phyloP scores from a whole-genome alignment of 2,329 filamentous ascomycete genomes.

The Coniochaeta sp. region DNA sequence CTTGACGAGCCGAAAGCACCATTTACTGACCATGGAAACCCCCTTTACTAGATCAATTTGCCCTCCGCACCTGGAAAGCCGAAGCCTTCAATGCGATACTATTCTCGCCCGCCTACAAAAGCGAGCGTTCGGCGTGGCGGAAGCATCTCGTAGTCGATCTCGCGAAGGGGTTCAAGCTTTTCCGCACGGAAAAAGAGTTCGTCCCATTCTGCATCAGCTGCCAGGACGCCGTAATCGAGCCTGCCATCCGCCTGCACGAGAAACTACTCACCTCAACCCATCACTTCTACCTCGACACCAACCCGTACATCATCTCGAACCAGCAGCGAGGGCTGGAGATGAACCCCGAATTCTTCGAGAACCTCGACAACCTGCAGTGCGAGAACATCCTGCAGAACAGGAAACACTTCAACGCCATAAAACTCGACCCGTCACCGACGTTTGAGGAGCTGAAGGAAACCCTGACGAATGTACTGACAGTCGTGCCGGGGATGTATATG shows the following conservation, averaged over 20 bases:
- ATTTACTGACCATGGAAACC: background rate
- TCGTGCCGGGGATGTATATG: conserved; percentile 28
- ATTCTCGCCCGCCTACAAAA: conserved; percentile 20
- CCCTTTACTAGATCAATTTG: conserved; percentile 24
- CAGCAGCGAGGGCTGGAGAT: conserved; percentile 14
- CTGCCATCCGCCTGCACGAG: conserved; percentile 29
- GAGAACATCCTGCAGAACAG: conserved; percentile 28
- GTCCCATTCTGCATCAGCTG: conserved; percentile 16
- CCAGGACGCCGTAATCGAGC: conserved; percentile 22
- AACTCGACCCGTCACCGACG: conserved; percentile 22
- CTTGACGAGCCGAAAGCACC: background rate
- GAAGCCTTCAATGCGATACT: conserved; percentile 29
- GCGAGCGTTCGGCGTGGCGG: conserved; percentile 15
- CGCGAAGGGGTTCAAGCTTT: conserved; percentile 18
- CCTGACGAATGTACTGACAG: conserved; percentile 26
- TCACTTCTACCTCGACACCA: conserved; percentile 28
- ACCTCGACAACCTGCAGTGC: conserved; percentile 25
- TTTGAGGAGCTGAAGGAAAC: conserved; percentile 22
- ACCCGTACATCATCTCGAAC: conserved; percentile 21
- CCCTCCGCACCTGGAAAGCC: conserved; percentile 28
- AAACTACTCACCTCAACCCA: conserved; percentile 30
- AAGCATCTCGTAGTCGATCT: conserved; percentile 22
- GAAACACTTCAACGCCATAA: conserved; percentile 24
- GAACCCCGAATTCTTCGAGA: conserved; percentile 23
- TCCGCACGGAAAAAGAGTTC: conserved; percentile 18